A percentile compares a stretch with the other conserved stretches of the same genome.
Conservation (phyloP, 2,329 filamentous ascomycete species). For the Colletotrichum salicis region DNA sequence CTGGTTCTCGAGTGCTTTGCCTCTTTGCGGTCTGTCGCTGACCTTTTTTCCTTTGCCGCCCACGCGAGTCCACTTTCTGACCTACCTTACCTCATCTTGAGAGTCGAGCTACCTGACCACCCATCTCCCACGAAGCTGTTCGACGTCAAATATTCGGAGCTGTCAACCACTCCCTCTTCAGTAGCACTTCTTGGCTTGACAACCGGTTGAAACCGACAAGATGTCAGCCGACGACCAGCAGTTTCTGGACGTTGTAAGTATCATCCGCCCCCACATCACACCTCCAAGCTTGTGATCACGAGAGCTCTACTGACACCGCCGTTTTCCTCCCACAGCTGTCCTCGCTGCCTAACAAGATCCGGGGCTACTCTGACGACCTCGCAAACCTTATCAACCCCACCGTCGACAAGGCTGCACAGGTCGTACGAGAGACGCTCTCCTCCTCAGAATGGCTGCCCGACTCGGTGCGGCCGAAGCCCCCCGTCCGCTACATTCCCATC, state of each 20-base stretch:
- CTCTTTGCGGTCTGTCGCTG: not conserved
- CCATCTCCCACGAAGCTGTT: not conserved
- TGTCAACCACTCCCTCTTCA: not conserved
- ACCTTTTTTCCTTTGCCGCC: constrained; percentile 24
- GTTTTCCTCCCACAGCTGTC: constrained; percentile 55
- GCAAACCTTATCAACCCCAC: constrained; percentile 84
- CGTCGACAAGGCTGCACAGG: constrained; percentile 79
- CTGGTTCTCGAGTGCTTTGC: not conserved
- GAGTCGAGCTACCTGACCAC: constrained; percentile 7
- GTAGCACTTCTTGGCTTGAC: not conserved
- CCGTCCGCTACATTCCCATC: constrained; percentile 48
- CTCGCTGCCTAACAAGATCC: constrained; percentile 70
- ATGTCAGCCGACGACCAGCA: constrained; percentile 86
- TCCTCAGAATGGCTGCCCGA: constrained; percentile 79
- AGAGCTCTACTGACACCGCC: constrained; percentile 25
- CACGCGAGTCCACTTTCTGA: constrained; percentile 14
- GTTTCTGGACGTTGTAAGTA: constrained; percentile 78
- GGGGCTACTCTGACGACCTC: constrained; percentile 75
- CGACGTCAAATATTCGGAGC: constrained; percentile 2
- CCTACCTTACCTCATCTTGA: constrained; percentile 4
- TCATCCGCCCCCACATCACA: not conserved
- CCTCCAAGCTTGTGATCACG: constrained; percentile 8
- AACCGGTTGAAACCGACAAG: constrained; percentile 42
- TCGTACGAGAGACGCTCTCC: constrained; percentile 76
- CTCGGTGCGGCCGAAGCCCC: constrained; percentile 69